These are phyloP conservation scores for Starmera dryadoides DNA, from an alignment of 805 yeast genomes.

Conservation along the genomic window DNA sequence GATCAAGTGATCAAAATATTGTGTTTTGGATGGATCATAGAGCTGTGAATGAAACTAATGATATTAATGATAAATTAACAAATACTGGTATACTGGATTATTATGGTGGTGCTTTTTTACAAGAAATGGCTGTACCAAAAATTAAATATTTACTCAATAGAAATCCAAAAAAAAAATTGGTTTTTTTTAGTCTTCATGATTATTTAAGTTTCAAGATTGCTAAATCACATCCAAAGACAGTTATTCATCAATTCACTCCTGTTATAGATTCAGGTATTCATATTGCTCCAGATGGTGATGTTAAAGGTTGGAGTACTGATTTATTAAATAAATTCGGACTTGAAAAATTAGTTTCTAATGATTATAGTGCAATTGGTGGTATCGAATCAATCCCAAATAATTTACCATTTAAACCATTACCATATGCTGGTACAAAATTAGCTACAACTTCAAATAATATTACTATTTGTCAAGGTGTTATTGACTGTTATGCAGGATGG, in stretches of 20 bases:
- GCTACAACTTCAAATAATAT: conserved; percentile 10
- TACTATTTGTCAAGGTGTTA: conserved; percentile 39
- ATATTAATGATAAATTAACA: conserved; percentile 7
- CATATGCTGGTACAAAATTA: conserved; percentile 24
- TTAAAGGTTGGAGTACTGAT: conserved; percentile 42
- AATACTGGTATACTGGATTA: conserved; percentile 15
- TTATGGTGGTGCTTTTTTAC: conserved; percentile 39
- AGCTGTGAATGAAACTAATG: conserved; percentile 27
- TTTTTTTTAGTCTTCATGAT: conserved; percentile 47
- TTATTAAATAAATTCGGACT: conserved; percentile 21
- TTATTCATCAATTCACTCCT: no score
- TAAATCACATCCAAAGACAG: conserved; percentile 6
- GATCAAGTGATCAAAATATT: conserved; percentile 29
- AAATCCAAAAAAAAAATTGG: conserved; percentile 13
- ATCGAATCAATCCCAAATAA: conserved; percentile 12
- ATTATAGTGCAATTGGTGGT: conserved; percentile 23
- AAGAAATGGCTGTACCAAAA: conserved; percentile 56
- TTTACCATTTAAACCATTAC: conserved; percentile 15
- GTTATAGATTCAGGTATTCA: no score
- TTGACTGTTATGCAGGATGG: conserved; percentile 56
- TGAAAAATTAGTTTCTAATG: conserved; percentile 3
- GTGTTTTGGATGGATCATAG: conserved; percentile 58
- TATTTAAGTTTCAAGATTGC: conserved; percentile 26
- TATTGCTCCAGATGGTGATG: conserved; percentile 47
- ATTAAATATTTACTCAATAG: conserved; percentile 30